A percentile compares a stretch with the other conserved stretches of the same genome.
Evolutionary conservation across 2,329 filamentous ascomycete genomes (phyloP).

Genomic region (Akanthomyces muscarius): DNA sequence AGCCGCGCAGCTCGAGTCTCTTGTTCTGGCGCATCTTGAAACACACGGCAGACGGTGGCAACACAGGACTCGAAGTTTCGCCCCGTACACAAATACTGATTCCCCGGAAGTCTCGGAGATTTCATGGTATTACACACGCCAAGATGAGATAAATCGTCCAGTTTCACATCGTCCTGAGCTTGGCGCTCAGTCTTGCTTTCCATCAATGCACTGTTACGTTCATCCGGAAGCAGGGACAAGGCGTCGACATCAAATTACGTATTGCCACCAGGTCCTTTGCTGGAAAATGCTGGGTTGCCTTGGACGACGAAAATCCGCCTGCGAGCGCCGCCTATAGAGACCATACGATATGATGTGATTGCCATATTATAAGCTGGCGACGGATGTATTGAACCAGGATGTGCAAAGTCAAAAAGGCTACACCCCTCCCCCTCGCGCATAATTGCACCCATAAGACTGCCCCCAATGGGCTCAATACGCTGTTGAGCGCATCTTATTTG

Average conservation of each 20-base stretch:
- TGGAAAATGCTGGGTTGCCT: not conserved
- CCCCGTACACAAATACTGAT: slow-evolving; percentile 9
- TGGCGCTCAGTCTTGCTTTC: not conserved
- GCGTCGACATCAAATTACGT: not conserved
- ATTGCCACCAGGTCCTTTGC: not conserved
- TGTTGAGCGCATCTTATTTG: not conserved
- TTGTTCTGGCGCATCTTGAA: not conserved
- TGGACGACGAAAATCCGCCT: not conserved
- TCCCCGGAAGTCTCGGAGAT: not conserved
- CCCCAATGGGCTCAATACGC: not conserved
- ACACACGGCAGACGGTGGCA: not conserved
- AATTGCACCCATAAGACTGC: not conserved
- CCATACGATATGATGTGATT: not conserved
- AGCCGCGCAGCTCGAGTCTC: not conserved
- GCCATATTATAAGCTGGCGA: not conserved
- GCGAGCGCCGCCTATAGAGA: not conserved
- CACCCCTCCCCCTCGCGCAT: not conserved
- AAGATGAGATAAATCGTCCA: slow-evolving; percentile 1
- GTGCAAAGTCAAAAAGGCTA: not conserved
- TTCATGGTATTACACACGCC: not conserved
- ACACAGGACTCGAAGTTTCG: not conserved
- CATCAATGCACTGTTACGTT: not conserved
- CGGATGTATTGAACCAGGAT: slow-evolving; percentile 3
- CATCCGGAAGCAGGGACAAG: not conserved
- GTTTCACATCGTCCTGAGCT: slow-evolving; percentile 11